phyloP scores from a whole-genome alignment of 1,284 basidiomycete genomes.

The Chiua sp. region DNA sequence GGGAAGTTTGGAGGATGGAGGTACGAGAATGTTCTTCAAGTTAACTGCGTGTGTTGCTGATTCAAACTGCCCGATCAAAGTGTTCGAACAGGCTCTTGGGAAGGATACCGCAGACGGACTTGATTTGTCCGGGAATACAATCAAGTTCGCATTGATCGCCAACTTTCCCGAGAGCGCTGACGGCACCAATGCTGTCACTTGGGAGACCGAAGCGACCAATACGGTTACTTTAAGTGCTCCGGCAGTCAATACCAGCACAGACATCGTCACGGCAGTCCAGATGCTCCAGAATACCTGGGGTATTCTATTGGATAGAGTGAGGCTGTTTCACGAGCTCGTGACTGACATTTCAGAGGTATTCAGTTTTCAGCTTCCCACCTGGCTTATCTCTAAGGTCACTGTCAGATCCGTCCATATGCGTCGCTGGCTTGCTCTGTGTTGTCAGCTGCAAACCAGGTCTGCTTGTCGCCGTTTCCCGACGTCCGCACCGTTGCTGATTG shows the following conservation, averaged over 20 bases:
- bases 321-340: neutral
- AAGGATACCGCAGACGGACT: no score
- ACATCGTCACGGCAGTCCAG: no score
- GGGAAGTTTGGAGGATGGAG: neutral
- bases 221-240: no score
- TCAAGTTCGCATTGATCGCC: no score
- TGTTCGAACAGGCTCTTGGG: no score
- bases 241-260: no score
- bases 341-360: conserved; percentile 3
- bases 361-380: neutral
- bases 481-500: neutral
- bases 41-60: no score
- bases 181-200: neutral
- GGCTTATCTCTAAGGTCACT: neutral
- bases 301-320: neutral
- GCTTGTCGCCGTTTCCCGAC: neutral
- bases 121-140: no score
- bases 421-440: neutral
- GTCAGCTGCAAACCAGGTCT: conserved; percentile 1
- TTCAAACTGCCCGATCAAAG: no score
- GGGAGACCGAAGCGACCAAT: neutral
- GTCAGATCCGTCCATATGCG: neutral
- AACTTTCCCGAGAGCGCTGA: neutral
- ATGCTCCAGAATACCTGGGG: neutral
- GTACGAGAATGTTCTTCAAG: neutral